phyloP scores from a whole-genome alignment of 805 yeast genomes.

The Sungouiella thailandica region DNA sequence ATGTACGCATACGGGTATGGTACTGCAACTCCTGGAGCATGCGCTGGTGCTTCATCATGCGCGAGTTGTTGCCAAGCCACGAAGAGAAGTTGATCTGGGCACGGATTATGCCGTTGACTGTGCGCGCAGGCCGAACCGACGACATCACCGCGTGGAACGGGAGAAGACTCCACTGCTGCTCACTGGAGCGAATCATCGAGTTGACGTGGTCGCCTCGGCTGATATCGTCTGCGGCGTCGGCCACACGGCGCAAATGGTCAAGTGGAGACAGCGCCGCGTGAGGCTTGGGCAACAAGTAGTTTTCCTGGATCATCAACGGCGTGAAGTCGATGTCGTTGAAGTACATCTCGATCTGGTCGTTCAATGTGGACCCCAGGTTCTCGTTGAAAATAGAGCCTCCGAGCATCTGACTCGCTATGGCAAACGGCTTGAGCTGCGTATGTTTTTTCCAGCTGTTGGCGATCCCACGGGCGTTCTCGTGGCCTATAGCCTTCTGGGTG shows the following conservation, averaged over 20 bases:
- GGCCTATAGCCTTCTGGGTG: slow-evolving; percentile 61
- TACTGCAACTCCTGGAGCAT: slow-evolving; percentile 82
- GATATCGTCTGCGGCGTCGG: slow-evolving; percentile 80
- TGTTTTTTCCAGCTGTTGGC: slow-evolving; percentile 82
- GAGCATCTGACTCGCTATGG: slow-evolving; percentile 67
- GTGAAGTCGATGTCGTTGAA: slow-evolving; percentile 93
- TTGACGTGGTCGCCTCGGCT: slow-evolving; percentile 84
- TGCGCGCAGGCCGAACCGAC: slow-evolving; percentile 71
- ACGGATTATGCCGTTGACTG: slow-evolving; percentile 64
- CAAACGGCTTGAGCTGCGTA: slow-evolving; percentile 87
- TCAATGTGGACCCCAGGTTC: slow-evolving; percentile 50
- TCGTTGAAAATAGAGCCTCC: slow-evolving; percentile 54
- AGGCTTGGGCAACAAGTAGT: slow-evolving; percentile 70
- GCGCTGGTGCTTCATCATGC: slow-evolving; percentile 70
- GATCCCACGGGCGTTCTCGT: slow-evolving; percentile 57
- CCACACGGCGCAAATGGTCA: slow-evolving; percentile 57
- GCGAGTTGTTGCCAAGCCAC: slow-evolving; percentile 90
- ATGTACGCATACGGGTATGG: slow-evolving; percentile 76
- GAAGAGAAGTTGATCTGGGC: slow-evolving; percentile 75
- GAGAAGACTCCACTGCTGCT: slow-evolving; percentile 90
- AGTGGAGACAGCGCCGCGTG: slow-evolving; percentile 36
- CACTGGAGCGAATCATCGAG: slow-evolving; percentile 76
- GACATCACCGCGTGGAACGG: slow-evolving; percentile 90
- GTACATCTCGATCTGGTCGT: slow-evolving; percentile 81
- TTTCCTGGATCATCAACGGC: slow-evolving; percentile 95